Base-by-base conservation (phyloP, 208 protist species). In the Wallacemonas sp. region DNA sequence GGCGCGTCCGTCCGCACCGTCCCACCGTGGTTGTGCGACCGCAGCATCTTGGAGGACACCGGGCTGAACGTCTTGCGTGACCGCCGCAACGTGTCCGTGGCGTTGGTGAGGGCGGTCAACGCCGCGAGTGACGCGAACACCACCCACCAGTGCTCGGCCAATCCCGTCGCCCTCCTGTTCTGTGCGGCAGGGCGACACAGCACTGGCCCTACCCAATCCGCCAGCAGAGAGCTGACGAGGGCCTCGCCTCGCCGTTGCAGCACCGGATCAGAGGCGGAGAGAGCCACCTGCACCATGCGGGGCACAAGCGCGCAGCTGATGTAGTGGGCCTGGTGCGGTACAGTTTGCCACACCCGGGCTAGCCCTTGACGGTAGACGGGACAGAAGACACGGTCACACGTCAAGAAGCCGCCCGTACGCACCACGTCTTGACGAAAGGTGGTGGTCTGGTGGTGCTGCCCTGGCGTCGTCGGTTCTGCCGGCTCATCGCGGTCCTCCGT, bases 261-360 rank as follows among this genome's bases (percentile, higher is more conserved):
- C 9, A 28, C 2, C 11, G 27, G 17, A 2, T 33, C 17, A 2
- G 44, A 45, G 12, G 59, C 26, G 31, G 44, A 3, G 3, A 81
- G 15, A 0, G 80, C 77, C 14, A 85, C 74, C 66, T 82, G 68
- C 19, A 91, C 2, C 17, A 91, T 61, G 2, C 81, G 80, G 15
- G 70, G 45, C 34, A 88, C 73, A 6, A 91, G 60, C 0, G 84
- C 71, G 1, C 63, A 86, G 3, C 72, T 72, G 14, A 80, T 61
- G 46, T 64, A 33, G 62, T 82, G 70, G 0, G 61, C 46, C 42
- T 36, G 31, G 27, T 28, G 6, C 12, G 66, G 45, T 75, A 63
- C 38, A 38, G 72, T 5, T 30, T 31, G 33, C 47, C 82, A 47
- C 24, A 47, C 47, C 1, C 24, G 45, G 1, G 70, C 38, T 30